Conservation (phyloP, 2,329 filamentous ascomycete species). For the Rachicladosporium sp. region DNA sequence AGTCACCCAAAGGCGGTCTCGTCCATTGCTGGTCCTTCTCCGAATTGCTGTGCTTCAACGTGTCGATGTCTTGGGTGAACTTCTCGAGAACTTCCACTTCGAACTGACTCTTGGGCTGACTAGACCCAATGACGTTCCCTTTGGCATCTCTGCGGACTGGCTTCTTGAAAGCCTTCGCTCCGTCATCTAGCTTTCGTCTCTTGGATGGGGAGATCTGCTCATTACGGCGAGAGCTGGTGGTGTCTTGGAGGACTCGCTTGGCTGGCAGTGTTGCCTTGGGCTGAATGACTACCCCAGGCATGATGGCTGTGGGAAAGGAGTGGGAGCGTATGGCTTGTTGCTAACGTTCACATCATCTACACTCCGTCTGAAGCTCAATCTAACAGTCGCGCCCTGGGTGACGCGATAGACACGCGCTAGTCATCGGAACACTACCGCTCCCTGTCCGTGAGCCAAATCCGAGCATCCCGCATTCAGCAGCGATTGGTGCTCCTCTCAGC, state of each 20-base stretch:
- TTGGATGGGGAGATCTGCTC: conserved; percentile 48
- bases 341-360: too few species aligned
- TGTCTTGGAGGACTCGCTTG: conserved; percentile 37
- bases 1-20: conserved; percentile 48
- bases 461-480: too few species aligned
- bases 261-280: conserved; percentile 7
- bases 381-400: too few species aligned
- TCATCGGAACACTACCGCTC: too few species aligned
- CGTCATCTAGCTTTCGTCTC: conserved; percentile 74
- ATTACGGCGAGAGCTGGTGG: conserved; percentile 32
- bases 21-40: conserved; percentile 94
- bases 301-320: conserved; percentile 6
- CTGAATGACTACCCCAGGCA: conserved; percentile 22
- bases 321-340: too few species aligned
- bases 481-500: too few species aligned
- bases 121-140: conserved; percentile 52
- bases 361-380: too few species aligned
- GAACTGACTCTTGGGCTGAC: conserved; percentile 78
- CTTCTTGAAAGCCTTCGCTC: conserved; percentile 46
- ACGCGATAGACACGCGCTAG: too few species aligned
- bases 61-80: conserved; percentile 83
- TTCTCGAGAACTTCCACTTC: conserved; percentile 92
- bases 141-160: conserved; percentile 36
- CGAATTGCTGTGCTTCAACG: conserved; percentile 71
- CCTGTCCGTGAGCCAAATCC: too few species aligned